Conservation (phyloP, 106 monocot genomes). For the Dioscorea zingiberensis region DNA sequence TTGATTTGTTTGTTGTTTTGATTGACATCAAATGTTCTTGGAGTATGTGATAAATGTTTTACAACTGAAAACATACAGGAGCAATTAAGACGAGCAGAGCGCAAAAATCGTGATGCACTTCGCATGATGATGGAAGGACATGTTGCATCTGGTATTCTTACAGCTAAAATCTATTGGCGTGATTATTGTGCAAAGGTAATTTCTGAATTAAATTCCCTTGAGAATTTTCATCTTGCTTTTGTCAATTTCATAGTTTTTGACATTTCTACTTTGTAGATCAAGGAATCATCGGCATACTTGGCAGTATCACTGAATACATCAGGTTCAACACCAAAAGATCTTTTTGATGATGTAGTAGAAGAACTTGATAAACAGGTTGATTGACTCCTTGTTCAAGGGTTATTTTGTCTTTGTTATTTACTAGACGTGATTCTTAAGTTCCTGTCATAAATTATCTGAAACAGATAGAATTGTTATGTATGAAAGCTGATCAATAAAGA, state of each 20-base stretch:
- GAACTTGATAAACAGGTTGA: constrained; percentile 88
- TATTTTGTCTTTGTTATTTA: background rate
- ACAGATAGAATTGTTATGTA: too few species aligned
- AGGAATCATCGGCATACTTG: constrained; percentile 49
- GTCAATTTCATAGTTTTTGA: background rate
- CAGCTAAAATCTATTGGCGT: constrained; percentile 92
- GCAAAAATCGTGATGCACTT: constrained; percentile 93
- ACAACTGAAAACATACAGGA: constrained; percentile 30
- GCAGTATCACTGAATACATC: constrained; percentile 79
- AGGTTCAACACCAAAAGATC: constrained; percentile 95
- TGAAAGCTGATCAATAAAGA: background rate
- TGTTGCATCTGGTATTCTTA: constrained; percentile 58
- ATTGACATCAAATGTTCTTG: too few species aligned
- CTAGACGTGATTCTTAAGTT: background rate
- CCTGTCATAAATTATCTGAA: too few species aligned
- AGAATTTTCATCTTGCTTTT: too few species aligned
- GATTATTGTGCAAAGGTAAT: constrained; percentile 90
- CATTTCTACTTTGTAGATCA: constrained; percentile 44
- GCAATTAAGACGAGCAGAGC: constrained; percentile 62
- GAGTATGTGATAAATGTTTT: background rate
- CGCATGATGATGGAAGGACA: constrained; percentile 89
- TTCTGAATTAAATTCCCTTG: background rate
- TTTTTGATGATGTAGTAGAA: constrained; percentile 87
- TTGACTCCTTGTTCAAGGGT: background rate
- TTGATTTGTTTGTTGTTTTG: background rate